Evolutionary conservation across 164 flowering plant genomes (phyloP), one percentile per base, ranked within the genome.

Genomic region (Magnolia sinica): DNA sequence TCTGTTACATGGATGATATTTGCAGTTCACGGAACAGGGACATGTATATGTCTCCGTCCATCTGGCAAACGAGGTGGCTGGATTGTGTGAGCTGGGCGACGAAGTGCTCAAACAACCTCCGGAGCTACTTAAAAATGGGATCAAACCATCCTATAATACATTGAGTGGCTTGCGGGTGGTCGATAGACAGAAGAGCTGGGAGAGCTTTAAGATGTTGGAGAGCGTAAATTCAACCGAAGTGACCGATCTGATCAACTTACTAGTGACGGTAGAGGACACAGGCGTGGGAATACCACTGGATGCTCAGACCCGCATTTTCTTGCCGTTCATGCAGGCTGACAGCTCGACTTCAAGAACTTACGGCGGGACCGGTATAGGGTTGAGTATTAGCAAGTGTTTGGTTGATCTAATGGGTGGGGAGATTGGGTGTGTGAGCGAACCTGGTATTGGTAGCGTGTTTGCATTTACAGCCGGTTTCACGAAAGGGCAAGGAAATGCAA

Each of bases 311-410:
- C 92, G 91, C 16, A 90, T 95, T 37, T 95, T 95, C 87, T 90
- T 83, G 75, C 98, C 98, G 72, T 95, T 95, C 77, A 86, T 93
- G 96, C 99, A 95, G 84, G 99, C 96, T 24, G 99, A 92, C 77
- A 92, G 97, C 82, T 93, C 99, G 18, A 92, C 96, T 3, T 93
- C 99, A 8, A 87, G 99, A 51, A 88, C 83, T 16, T 88, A 95
- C 85, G 99, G 99, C 72, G 99, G 99, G 29, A 93, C 99, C 18
- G 99, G 99, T 16, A 92, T 95, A 73, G 99, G 99, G 52, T 81
- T 95, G 85, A 95, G 98, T 86, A 93, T 95, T 37, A 88, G 99
- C 85, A 91, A 88, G 76, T 79, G 93, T 74, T 80, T 95, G 80
- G 98, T 95, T 73, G 91, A 87, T 31, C 88, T 92, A 65, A 95